Evolutionary conservation across 371 early-diverging fungal genomes (phyloP).

Genomic region (Chytridium lagenaria): DNA sequence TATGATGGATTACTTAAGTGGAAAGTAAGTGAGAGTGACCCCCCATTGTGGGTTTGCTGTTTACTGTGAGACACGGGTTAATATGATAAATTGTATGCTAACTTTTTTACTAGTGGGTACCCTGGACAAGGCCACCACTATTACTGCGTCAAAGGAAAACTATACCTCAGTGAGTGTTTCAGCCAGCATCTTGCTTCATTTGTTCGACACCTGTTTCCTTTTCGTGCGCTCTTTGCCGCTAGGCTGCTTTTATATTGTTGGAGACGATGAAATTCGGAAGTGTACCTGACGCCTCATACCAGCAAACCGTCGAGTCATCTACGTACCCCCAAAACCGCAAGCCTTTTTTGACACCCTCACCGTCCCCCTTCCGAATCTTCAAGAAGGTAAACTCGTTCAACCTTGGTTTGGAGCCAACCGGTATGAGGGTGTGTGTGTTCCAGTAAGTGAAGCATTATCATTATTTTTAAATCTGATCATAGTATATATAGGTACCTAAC

Average conservation of each 20-base stretch:
- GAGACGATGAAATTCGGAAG: no score
- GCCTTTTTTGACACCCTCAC: constrained; percentile 20
- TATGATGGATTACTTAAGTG: constrained; percentile 13
- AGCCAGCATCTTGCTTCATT: background rate
- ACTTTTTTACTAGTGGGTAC: constrained; percentile 28
- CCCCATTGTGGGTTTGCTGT: background rate
- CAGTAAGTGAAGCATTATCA: constrained; percentile 14
- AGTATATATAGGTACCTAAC: constrained; percentile 30
- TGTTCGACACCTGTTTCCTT: background rate
- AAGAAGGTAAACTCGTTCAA: constrained; percentile 41
- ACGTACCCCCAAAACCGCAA: constrained; percentile 29
- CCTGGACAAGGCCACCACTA: constrained; percentile 38
- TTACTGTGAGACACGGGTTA: no score
- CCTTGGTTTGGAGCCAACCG: constrained; percentile 46
- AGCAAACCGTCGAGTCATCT: constrained; percentile 45
- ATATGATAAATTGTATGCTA: no score
- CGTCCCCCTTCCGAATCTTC: constrained; percentile 28
- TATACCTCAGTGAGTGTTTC: constrained; percentile 32
- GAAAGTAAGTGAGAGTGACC: constrained; percentile 8
- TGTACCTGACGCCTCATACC: background rate
- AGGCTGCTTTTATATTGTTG: no score
- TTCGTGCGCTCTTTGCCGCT: no score
- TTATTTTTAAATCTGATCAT: constrained; percentile 3
- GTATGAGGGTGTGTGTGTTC: constrained; percentile 34
- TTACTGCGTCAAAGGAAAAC: constrained; percentile 24